These are phyloP conservation scores for Pythium periplocum DNA, from an alignment of 352 stramenopile genomes.

Conservation along the genomic window DNA sequence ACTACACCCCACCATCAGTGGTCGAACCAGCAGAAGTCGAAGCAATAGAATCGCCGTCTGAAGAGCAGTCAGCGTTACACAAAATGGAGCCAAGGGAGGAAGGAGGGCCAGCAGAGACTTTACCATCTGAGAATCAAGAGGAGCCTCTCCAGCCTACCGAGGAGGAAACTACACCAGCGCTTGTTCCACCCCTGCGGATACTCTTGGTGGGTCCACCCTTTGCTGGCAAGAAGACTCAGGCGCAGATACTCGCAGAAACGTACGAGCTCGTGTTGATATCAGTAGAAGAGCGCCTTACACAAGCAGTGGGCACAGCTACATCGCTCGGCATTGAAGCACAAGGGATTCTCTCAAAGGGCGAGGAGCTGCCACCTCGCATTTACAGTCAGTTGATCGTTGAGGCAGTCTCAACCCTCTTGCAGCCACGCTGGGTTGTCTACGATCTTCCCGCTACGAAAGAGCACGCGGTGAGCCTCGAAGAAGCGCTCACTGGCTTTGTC, in stretches of 20 bases:
- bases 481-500: slow-evolving; percentile 50
- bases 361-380: slow-evolving; percentile 33
- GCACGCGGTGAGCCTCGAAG: slow-evolving; percentile 43
- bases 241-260: slow-evolving; percentile 34
- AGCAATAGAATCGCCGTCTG: no score
- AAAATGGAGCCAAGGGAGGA: no score
- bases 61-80: no score
- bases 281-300: slow-evolving; percentile 35
- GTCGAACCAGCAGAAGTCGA: no score
- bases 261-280: slow-evolving; percentile 53
- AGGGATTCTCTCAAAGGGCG: slow-evolving; percentile 25
- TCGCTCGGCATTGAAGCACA: slow-evolving; percentile 25
- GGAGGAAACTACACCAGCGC: neutral
- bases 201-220: slow-evolving; percentile 59
- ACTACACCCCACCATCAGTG: no score
- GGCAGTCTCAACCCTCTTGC: slow-evolving; percentile 6
- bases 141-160: no score
- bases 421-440: slow-evolving; percentile 52
- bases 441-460: slow-evolving; percentile 46
- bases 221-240: slow-evolving; percentile 51
- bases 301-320: slow-evolving; percentile 22
- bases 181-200: slow-evolving; percentile 27
- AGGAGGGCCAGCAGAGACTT: no score
- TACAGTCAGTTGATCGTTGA: slow-evolving; percentile 55
- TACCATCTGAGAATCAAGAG: no score